Percentiles rank a stretch among this genome's conserved stretches.
Conservation (phyloP, 2,329 filamentous ascomycete genomes). For the Sphaerulina vaccinii region DNA sequence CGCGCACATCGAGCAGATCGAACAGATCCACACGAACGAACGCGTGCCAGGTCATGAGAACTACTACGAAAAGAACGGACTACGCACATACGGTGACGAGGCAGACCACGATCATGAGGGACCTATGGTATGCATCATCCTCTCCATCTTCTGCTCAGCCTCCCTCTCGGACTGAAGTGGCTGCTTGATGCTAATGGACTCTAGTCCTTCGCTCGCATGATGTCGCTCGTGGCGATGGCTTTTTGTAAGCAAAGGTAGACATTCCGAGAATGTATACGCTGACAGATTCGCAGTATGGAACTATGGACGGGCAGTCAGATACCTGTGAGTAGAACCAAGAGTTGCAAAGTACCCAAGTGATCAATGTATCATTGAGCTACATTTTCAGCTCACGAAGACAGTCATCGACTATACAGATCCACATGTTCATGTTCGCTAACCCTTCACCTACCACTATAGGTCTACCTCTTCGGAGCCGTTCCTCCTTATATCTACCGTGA, state of each 20-base stretch:
- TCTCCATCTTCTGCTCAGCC: not conserved
- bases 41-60: constrained; percentile 27
- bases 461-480: constrained; percentile 43
- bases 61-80: constrained; percentile 43
- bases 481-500: constrained; percentile 27
- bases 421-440: too few species aligned
- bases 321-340: too few species aligned
- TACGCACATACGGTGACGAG: constrained; percentile 50
- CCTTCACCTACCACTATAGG: too few species aligned
- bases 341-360: too few species aligned
- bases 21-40: constrained; percentile 42
- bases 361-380: too few species aligned
- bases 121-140: constrained; percentile 37
- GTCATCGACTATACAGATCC: too few species aligned
- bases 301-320: constrained; percentile 62
- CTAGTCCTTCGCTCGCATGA: constrained; percentile 48
- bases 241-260: constrained; percentile 40
- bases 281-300: constrained; percentile 3
- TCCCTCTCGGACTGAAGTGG: not conserved
- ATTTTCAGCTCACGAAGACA: too few species aligned
- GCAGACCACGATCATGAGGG: constrained; percentile 40
- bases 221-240: constrained; percentile 58
- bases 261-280: not conserved
- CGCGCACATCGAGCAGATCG: constrained; percentile 36
- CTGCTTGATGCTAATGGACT: too few species aligned